phyloP scores from a whole-genome alignment of 83 land plant genomes.

The Picea mariana region DNA sequence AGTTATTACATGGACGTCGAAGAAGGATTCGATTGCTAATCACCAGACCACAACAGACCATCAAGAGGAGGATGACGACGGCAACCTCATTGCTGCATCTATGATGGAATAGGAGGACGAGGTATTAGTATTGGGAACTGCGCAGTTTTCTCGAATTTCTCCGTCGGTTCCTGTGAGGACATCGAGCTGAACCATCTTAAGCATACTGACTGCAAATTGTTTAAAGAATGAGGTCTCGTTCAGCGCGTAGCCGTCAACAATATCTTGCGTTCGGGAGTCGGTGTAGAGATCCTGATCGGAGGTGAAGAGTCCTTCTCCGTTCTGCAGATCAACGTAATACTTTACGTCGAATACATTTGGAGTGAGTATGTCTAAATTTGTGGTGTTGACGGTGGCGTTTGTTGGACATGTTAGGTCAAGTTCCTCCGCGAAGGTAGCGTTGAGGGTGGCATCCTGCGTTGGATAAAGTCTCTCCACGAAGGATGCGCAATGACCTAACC shows the following conservation, averaged over 20 bases:
- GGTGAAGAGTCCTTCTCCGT: background rate
- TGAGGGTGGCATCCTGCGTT: background rate
- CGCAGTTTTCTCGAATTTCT: constrained; percentile 44
- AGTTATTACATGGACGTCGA: too few relatives aligned
- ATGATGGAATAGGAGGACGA: background rate
- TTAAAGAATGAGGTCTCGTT: background rate
- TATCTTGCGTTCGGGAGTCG: background rate
- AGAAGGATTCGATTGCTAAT: too few relatives aligned
- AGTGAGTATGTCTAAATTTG: background rate
- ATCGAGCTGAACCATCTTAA: constrained; percentile 35
- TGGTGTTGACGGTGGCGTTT: background rate
- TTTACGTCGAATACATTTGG: background rate
- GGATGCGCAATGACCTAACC: background rate
- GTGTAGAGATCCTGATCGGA: background rate
- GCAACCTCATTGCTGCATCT: too few relatives aligned
- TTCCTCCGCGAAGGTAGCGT: background rate
- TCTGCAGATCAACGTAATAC: background rate
- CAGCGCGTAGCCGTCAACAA: background rate
- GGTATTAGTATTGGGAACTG: constrained; percentile 21
- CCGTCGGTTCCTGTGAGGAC: constrained; percentile 37
- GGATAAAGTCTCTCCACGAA: background rate
- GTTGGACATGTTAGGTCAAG: background rate
- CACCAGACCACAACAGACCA: too few relatives aligned
- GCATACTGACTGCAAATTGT: constrained; percentile 20
- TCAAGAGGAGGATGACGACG: too few relatives aligned